Evolutionary conservation across 2,329 filamentous ascomycete genomes (phyloP).

Genomic region (Delphinella strobiligena): DNA sequence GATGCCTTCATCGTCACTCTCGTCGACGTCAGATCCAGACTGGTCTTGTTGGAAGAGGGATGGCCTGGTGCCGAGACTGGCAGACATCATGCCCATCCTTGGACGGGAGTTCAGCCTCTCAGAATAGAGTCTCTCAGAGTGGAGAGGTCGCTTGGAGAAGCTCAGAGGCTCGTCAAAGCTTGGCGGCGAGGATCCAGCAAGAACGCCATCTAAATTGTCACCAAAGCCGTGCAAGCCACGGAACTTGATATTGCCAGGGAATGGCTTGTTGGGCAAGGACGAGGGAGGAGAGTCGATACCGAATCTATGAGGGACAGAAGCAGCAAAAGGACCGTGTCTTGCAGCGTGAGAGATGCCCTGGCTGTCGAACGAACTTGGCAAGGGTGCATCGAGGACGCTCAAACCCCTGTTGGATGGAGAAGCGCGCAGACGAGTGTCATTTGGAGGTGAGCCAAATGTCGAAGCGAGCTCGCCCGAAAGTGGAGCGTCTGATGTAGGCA

Average conservation of each 20-base stretch:
- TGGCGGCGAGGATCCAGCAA: slow-evolving; percentile 44
- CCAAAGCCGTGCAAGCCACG: slow-evolving; percentile 55
- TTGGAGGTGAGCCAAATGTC: slow-evolving; percentile 73
- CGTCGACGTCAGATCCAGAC: slow-evolving; percentile 39
- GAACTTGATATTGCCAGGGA: slow-evolving; percentile 27
- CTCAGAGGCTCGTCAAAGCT: slow-evolving; percentile 55
- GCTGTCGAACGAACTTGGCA: slow-evolving; percentile 91
- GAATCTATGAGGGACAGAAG: slow-evolving; percentile 86
- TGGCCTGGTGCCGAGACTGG: slow-evolving; percentile 40
- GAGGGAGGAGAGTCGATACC: slow-evolving; percentile 75
- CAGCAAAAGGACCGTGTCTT: slow-evolving; percentile 78
- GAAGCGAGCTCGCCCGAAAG: slow-evolving; percentile 14
- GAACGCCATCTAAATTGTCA: slow-evolving; percentile 28
- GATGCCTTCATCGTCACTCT: slow-evolving; percentile 62
- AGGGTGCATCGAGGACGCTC: slow-evolving; percentile 85
- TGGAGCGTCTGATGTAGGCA: background rate
- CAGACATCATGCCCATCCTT: slow-evolving; percentile 45
- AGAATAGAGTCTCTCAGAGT: slow-evolving; percentile 48
- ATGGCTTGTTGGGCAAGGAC: slow-evolving; percentile 39
- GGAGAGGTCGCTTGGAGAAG: slow-evolving; percentile 52
- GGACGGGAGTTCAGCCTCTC: slow-evolving; percentile 19
- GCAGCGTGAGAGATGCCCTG: slow-evolving; percentile 90
- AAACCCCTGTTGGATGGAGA: slow-evolving; percentile 56
- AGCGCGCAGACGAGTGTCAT: slow-evolving; percentile 63
- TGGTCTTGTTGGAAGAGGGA: slow-evolving; percentile 23